Evolutionary conservation across 1,284 basidiomycete species (phyloP), one percentile per base, ranked within the genome.

Genomic region (Ustilago tritici): DNA sequence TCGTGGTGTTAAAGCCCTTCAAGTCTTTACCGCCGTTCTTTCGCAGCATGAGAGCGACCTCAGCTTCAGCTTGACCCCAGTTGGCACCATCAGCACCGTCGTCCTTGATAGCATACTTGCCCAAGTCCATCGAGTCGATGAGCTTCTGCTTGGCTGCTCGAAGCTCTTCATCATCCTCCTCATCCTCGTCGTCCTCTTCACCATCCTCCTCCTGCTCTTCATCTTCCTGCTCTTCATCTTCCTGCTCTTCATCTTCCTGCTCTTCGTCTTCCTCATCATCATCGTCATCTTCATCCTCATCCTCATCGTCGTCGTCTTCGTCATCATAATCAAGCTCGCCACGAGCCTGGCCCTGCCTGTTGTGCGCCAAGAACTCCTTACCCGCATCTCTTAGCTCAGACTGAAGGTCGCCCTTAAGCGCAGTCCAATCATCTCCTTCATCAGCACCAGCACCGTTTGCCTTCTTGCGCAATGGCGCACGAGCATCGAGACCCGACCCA

Each of bases 41-140:
- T n/a, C 58, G 52, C 12, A 80, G 57, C 70, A 78, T 73, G 46
- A 63, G 64, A 60, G 75, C 77, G 7, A 84, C 80, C 38, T 82
- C 80, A 19, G 66, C 75, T 58, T 85, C 84, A 2, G 84, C 84
- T 65, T 81, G 80, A n/a, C 58, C 59, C 83, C 83, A 85, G 41
- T 78, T 76, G 46, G 52, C 41, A 11, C 53, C 65, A 35, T 64
- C 23, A 28, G 23, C 69, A 4, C 28, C 71, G 34, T 56, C 57
- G 41, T 79, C 73, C 57, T 70, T 58, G 52, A 85, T 82, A 15
- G 74, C 65, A 49, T 85, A 85, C 53, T 80, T 60, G 17, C 56
- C 62, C 17, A 85, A 68, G 50, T 84, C 76, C 72, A 81, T 78
- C 47, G 59, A 54, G 32, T 84, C 78, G 23, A 82, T 76, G 56